A percentile compares a stretch with the other conserved stretches of the same genome.
phyloP scores from a whole-genome alignment of 805 yeast genomes.

The Clavispora fructus region DNA sequence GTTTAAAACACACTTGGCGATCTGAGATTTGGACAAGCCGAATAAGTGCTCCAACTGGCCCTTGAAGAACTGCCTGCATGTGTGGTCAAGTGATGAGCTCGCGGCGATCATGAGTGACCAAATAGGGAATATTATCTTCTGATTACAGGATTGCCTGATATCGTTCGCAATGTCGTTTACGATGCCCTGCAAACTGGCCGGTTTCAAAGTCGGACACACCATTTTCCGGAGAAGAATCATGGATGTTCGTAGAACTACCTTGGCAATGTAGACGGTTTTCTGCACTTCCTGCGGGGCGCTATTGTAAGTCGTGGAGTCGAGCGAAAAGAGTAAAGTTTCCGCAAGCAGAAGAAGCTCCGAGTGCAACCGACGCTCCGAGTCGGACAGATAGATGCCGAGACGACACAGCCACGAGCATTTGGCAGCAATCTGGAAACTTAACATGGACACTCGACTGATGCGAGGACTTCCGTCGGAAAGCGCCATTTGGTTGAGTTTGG shows the following conservation, averaged over 20 bases:
- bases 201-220: background rate
- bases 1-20: constrained; percentile 5
- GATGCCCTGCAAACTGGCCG: constrained; percentile 1
- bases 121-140: constrained; percentile 9
- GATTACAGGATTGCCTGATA: constrained; percentile 4
- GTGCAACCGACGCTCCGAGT: background rate
- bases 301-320: background rate
- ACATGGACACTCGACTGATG: constrained; percentile 7
- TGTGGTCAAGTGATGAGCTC: constrained; percentile 3
- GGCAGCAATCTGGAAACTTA: constrained; percentile 14
- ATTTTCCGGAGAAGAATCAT: constrained; percentile 8
- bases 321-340: constrained; percentile 3
- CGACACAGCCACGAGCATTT: constrained; percentile 16
- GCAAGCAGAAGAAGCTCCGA: constrained; percentile 5
- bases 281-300: background rate
- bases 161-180: constrained; percentile 7
- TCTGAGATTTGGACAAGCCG: constrained; percentile 4
- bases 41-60: constrained; percentile 1
- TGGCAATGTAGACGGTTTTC: constrained; percentile 8
- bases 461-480: constrained; percentile 4
- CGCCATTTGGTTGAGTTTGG: constrained; percentile 3
- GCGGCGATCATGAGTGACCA: constrained; percentile 14
- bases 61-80: constrained; percentile 6
- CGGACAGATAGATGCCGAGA: constrained; percentile 5
- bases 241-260: constrained; percentile 6